phyloP scores from a whole-genome alignment of 495 filamentous ascomycete genomes.

The Amorphotheca resinae region DNA sequence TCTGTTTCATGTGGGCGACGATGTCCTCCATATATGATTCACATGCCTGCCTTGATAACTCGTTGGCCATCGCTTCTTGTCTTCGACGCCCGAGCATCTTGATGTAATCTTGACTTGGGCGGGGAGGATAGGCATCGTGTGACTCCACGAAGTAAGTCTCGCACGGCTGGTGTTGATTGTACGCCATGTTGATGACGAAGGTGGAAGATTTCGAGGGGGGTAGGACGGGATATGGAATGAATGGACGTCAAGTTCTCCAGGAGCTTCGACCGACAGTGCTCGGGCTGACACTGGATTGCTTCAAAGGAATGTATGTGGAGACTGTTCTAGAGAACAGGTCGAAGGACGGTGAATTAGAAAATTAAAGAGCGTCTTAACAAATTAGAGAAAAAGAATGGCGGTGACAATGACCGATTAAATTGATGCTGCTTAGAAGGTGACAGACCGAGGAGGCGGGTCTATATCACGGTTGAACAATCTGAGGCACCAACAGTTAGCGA shows the following conservation, averaged over 20 bases:
- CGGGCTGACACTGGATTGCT: conserved; percentile 10
- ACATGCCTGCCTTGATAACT: conserved; percentile 66
- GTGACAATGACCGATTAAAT: conserved; percentile 12
- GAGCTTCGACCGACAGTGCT: conserved; percentile 23
- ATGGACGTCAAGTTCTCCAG: conserved; percentile 24
- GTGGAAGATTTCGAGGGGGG: conserved; percentile 1
- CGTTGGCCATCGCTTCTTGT: conserved; percentile 74
- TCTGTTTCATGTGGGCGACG: conserved; percentile 81
- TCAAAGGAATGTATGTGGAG: conserved; percentile 6
- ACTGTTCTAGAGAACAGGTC: conserved; percentile 5
- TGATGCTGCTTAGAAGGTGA: not conserved
- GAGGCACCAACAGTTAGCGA: conserved; percentile 1
- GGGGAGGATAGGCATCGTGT: conserved; percentile 40
- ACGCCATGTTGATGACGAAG: conserved; percentile 56
- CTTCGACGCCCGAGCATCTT: conserved; percentile 61
- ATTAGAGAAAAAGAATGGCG: conserved; percentile 19
- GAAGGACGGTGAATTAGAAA: conserved; percentile 12
- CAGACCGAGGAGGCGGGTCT: conserved; percentile 7
- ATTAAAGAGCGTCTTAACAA: conserved; percentile 19
- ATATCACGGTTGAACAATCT: conserved; percentile 17
- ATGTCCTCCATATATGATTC: conserved; percentile 91
- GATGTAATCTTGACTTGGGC: conserved; percentile 56
- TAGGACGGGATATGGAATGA: conserved; percentile 13
- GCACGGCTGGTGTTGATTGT: conserved; percentile 48
- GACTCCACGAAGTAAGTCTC: conserved; percentile 83